Percentiles rank a stretch among this genome's conserved stretches.
phyloP scores from a whole-genome alignment of 805 yeast genomes.

The Candida silvatica region DNA sequence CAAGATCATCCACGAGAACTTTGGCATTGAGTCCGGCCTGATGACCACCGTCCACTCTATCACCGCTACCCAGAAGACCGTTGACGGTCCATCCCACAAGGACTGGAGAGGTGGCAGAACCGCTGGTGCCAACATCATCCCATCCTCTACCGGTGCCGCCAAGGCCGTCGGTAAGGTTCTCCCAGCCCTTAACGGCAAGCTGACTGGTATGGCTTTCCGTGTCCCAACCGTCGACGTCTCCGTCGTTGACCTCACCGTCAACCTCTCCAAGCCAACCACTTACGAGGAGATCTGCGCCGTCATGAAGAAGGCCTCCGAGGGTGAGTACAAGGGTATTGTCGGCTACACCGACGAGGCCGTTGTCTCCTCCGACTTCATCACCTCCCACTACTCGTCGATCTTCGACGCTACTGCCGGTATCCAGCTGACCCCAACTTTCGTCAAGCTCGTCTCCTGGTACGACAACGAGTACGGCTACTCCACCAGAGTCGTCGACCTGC shows the following conservation, averaged over 20 bases:
- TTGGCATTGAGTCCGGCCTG: constrained; percentile 85
- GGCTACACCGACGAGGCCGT: constrained; percentile 92
- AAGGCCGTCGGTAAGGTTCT: constrained; percentile 96
- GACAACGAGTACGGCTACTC: constrained; percentile 96
- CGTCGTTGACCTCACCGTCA: constrained; percentile 86
- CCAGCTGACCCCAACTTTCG: constrained; percentile 77
- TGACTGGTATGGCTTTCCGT: constrained; percentile 90
- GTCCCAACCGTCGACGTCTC: constrained; percentile 93
- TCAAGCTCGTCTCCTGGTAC: constrained; percentile 90
- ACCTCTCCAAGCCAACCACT: constrained; percentile 66
- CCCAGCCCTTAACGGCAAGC: constrained; percentile 84
- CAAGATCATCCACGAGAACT: constrained; percentile 77
- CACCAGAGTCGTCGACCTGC: constrained; percentile 89
- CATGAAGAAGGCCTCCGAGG: constrained; percentile 72
- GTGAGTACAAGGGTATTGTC: constrained; percentile 69
- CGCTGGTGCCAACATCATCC: constrained; percentile 91
- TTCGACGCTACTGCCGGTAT: constrained; percentile 91
- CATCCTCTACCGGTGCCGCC: constrained; percentile 96
- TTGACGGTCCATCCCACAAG: constrained; percentile 95
- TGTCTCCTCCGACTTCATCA: constrained; percentile 83
- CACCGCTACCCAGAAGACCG: constrained; percentile 95
- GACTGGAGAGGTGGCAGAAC: constrained; percentile 99
- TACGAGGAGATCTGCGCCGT: constrained; percentile 76
- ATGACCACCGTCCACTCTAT: constrained; percentile 96
- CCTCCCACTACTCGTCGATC: constrained; percentile 79